Evolutionary conservation across 345 rosid species (phyloP), one percentile per base, ranked within the genome.

Genomic region (Combretum micranthum): DNA sequence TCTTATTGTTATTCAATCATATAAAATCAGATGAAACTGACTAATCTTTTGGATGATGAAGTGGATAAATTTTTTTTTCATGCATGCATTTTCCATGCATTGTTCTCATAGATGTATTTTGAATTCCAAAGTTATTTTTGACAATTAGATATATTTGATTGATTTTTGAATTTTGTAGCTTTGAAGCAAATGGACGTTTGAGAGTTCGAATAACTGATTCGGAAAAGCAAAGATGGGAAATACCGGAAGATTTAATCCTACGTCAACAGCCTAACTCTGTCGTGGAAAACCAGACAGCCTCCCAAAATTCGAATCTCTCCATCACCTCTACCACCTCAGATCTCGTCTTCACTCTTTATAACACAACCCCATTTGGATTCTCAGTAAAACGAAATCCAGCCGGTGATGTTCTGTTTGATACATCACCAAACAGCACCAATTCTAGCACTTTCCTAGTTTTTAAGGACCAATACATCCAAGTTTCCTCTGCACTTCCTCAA

Each of bases 401-500:
- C 16, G 88, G 85, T 13, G 93, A 88, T 15, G 13, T 71, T 63
- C 82, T 88, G 47, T 88, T 85, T 70, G 77, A 81, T 56, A 25
- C 85, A 0, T 63, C 80, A 10, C 76, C 87, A 4, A 42, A 50
- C 46, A 4, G 51, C 1, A 49, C 75, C 4, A 55, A 83, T 42
- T 15, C 83, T 0, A 25, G 20, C 59, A 65, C 79, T 22, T 73
- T 66, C 63, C 59, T 85, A 7, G 60, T 85, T 54, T 88, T 81
- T 68, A 85, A 88, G 72, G 90, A 88, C 56, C 93, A 88, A 52
- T 88, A 80, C 66, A 73, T 88, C 43, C 85, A 81, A 47, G 72
- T 88, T 57, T 68, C 85, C 32, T 81, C 93, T 2, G 56, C 80
- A 0, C 80, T 88, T 15, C 90, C 93, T 0, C 32, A 4, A 21